Percentiles rank a stretch among this genome's conserved stretches.
These are phyloP conservation scores for Cucurbitaria berberidis DNA, from an alignment of 2,329 filamentous ascomycete species.

Conservation along the genomic window DNA sequence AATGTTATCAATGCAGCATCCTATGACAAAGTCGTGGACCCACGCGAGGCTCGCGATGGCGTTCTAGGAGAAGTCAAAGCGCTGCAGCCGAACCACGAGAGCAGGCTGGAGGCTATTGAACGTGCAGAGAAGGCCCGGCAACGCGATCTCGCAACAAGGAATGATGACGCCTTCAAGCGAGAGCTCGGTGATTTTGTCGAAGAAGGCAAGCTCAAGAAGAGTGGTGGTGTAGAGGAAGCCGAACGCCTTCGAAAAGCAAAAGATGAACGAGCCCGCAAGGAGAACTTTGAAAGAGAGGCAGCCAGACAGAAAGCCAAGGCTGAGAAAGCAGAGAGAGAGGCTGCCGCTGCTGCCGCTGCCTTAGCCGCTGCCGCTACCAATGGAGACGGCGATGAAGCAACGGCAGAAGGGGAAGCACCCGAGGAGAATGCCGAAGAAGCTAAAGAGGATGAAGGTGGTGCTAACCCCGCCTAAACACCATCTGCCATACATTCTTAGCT, in stretches of 20 bases:
- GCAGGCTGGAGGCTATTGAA: constrained; percentile 92
- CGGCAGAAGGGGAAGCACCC: constrained; percentile 29
- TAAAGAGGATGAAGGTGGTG: constrained; percentile 46
- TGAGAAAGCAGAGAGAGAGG: constrained; percentile 51
- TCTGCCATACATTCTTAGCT: constrained; percentile 16
- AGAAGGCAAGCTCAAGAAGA: constrained; percentile 93
- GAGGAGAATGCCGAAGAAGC: constrained; percentile 30
- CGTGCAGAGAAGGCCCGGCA: constrained; percentile 91
- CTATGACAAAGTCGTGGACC: constrained; percentile 65
- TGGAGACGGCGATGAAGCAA: constrained; percentile 31
- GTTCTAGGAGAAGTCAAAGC: constrained; percentile 93
- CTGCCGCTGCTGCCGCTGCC: constrained; percentile 39
- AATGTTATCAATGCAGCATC: constrained; percentile 43
- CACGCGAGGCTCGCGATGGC: constrained; percentile 83
- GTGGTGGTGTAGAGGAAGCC: constrained; percentile 90
- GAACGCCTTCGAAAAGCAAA: constrained; percentile 83
- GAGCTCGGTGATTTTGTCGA: constrained; percentile 86
- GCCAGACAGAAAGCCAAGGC: constrained; percentile 53
- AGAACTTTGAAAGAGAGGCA: constrained; percentile 67
- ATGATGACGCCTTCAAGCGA: constrained; percentile 77
- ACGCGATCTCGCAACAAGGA: constrained; percentile 81
- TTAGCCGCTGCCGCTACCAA: constrained; percentile 29
- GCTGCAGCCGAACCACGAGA: constrained; percentile 91
- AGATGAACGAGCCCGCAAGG: constrained; percentile 83
- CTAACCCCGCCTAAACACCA: constrained; percentile 39